Conservation (phyloP, 148 eudicot genomes). For the Vaccinium macrocarpon region DNA sequence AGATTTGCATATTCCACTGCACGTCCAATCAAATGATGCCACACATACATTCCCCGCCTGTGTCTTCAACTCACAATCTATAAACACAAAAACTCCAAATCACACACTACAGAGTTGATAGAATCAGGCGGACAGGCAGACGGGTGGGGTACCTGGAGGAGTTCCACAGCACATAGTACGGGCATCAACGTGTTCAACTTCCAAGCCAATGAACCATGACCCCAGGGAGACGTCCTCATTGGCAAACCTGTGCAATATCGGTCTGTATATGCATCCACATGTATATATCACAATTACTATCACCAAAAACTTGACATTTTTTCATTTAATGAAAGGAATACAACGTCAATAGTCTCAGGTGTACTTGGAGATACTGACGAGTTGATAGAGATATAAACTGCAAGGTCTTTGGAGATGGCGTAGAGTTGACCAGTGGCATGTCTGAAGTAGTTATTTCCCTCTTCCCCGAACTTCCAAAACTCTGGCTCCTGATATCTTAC, state of each 20-base stretch:
- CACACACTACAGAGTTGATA: neutral
- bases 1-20: conserved; percentile 92
- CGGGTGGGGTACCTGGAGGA: conserved; percentile 58
- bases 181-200: conserved; percentile 83
- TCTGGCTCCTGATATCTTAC: conserved; percentile 90
- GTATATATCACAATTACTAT: neutral
- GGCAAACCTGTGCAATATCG: conserved; percentile 73
- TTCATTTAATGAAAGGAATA: neutral
- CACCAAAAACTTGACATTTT: neutral
- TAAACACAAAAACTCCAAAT: neutral
- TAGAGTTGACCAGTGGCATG: conserved; percentile 96
- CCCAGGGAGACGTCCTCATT: conserved; percentile 92
- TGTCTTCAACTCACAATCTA: conserved; percentile 76
- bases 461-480: conserved; percentile 94
- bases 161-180: conserved; percentile 93
- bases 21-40: conserved; percentile 92
- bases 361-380: conserved; percentile 41
- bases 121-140: neutral
- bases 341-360: neutral
- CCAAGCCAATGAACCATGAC: conserved; percentile 83
- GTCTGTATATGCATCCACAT: conserved; percentile 32
- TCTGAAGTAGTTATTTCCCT: conserved; percentile 91
- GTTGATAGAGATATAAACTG: conserved; percentile 68
- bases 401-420: conserved; percentile 83
- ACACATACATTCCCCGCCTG: conserved; percentile 70